Evolutionary conservation across 108 stramenopile genomes (phyloP).

Genomic region (Nannochloropsis salina): DNA sequence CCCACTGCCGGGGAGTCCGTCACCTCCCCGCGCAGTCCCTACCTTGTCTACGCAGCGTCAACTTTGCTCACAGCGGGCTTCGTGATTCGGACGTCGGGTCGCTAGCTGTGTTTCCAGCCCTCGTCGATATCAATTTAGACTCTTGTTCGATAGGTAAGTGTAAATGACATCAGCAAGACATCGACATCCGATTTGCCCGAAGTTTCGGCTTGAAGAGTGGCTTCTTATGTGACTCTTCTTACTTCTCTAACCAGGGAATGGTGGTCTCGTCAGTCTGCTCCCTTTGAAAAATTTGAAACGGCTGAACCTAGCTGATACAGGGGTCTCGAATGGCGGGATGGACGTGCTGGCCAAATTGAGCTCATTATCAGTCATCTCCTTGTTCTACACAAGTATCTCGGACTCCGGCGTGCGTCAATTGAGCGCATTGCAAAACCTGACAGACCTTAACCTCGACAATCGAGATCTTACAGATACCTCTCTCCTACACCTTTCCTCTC

Average conservation of each 20-base stretch:
- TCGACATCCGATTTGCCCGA: too few relatives aligned
- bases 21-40: neutral
- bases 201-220: too few relatives aligned
- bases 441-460: neutral
- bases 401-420: neutral
- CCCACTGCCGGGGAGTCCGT: neutral
- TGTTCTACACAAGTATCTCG: neutral
- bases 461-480: neutral
- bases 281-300: neutral
- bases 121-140: neutral
- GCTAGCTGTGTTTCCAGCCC: neutral
- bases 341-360: neutral
- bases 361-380: neutral
- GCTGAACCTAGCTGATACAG: neutral
- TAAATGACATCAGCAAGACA: too few relatives aligned
- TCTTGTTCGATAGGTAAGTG: neutral
- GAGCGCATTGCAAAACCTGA: neutral
- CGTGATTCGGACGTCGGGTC: neutral
- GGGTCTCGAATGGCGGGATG: neutral
- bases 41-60: neutral
- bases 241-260: neutral
- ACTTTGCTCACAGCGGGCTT: neutral
- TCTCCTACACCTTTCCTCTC: slow-evolving; percentile 1
- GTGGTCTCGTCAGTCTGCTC: neutral
- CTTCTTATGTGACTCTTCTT: neutral